Evolutionary conservation across 768 basidiomycete species (phyloP).

Genomic region (Lyophyllum semitale): DNA sequence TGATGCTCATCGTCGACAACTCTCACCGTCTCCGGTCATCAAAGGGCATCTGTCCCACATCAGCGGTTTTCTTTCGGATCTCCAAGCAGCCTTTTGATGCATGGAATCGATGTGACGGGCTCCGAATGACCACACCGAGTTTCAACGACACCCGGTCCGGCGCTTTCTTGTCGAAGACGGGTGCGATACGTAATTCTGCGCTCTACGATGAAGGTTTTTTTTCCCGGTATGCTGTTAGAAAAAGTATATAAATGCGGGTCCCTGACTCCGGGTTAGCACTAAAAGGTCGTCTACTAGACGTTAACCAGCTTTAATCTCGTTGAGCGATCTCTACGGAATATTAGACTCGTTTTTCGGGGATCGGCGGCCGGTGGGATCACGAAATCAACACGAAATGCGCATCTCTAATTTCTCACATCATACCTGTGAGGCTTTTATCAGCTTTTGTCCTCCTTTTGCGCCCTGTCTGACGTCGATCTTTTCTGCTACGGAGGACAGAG

Average conservation of each 20-base stretch:
- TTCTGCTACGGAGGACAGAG: not conserved
- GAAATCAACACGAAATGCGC: too few relatives aligned
- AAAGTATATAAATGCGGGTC: not conserved
- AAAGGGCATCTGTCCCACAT: not conserved
- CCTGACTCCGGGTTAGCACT: not conserved
- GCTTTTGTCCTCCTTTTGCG: not conserved
- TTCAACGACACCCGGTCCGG: too few relatives aligned
- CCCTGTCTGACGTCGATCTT: not conserved
- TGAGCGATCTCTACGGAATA: not conserved
- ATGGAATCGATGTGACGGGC: too few relatives aligned
- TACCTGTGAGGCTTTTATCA: not conserved
- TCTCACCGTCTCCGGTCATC: not conserved
- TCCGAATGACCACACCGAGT: too few relatives aligned
- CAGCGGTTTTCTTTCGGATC: not conserved
- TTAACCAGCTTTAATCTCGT: not conserved
- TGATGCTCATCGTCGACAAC: not conserved
- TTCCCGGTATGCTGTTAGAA: not conserved
- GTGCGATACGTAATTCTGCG: too few relatives aligned
- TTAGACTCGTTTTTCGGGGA: not conserved
- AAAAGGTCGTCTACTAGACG: not conserved
- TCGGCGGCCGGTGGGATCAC: not conserved
- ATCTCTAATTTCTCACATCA: not conserved
- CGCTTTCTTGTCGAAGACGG: not conserved
- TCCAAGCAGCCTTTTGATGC: too few relatives aligned
- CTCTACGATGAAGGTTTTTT: not conserved